Base-by-base conservation (phyloP, 345 rosid genomes). In the Eucalyptus cloeziana region DNA sequence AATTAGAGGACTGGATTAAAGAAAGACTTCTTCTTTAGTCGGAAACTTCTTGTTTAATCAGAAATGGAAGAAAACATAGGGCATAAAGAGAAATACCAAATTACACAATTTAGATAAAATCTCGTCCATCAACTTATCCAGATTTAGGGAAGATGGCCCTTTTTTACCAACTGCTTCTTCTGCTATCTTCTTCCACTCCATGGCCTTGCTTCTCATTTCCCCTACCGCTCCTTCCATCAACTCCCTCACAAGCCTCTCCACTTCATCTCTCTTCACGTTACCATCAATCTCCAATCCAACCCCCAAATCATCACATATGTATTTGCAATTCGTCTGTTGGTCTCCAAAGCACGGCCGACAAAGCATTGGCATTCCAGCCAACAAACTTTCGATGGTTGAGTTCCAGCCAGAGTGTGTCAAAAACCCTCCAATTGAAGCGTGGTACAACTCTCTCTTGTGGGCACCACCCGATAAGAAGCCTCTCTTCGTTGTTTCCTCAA, bases 151-250 rank as follows among this genome's bases (percentile, higher is more conserved):
- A 33, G 93, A 91, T 9, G 91, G 86, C 2, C 91, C 90, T 16
- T 43, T 31, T 2, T 69, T 62, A 3, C 16, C 47, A 2, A 16
- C 7, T 40, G 92, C 93, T 25, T 56, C 90, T 37, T 90, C 89
- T 19, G 93, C 94, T 76, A 62, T 19, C 33, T 67, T 86, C 79
- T 91, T 90, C 94, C 93, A 91, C 83, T 86, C 91, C 71, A 49
- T 7, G 8, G 90, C 91, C 80, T 33, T 69, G 44, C 24, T 17
- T 85, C 80, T 93, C 91, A 94, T 69, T 25, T 87, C 85, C 25
- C 92, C 92, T 30, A 40, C 88, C 33, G 64, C 90, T 27, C 93
- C 93, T 5, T 88, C 94, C 91, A 94, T 91, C 19, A 91, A 13
- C 64, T 93, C 93, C 56, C 49, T 89, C 51, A 92, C 93, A 40